Conservation (phyloP, 192 early-diverging fungal genomes). For the Oehlia diaphana region DNA sequence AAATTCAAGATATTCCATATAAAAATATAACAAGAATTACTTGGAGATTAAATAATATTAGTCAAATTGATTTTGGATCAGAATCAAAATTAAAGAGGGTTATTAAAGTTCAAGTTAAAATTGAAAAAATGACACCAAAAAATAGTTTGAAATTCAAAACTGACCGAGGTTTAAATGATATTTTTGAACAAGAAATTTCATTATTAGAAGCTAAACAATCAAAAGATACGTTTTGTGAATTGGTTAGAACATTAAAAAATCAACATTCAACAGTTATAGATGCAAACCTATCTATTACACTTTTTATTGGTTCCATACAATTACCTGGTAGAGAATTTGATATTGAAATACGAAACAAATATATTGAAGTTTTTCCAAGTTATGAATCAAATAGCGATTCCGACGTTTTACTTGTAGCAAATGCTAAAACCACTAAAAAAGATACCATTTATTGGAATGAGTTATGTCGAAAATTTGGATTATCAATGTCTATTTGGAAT, state of each 20-base stretch:
- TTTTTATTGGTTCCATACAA: not conserved
- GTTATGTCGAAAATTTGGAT: not conserved
- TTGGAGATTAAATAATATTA: not conserved
- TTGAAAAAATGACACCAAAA: not conserved
- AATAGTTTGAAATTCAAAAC: not conserved
- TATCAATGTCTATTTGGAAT: not conserved
- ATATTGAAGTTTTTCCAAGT: not conserved
- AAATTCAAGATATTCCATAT: not conserved
- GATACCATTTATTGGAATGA: not conserved
- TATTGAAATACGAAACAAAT: not conserved
- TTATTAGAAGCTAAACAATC: not conserved
- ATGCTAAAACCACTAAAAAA: not conserved
- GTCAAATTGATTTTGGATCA: not conserved
- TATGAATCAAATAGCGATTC: not conserved
- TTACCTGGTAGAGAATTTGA: not conserved
- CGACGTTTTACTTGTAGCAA: not conserved
- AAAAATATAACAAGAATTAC: not conserved
- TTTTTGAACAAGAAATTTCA: not conserved
- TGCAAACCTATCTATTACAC: not conserved
- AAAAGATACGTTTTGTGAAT: not conserved
- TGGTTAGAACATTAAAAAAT: not conserved
- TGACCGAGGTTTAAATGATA: not conserved
- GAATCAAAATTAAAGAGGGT: not conserved
- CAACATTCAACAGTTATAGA: not conserved
- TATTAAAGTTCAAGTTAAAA: not conserved